Base-by-base conservation (phyloP, 306 rosid species). In the Rosa chinensis region DNA sequence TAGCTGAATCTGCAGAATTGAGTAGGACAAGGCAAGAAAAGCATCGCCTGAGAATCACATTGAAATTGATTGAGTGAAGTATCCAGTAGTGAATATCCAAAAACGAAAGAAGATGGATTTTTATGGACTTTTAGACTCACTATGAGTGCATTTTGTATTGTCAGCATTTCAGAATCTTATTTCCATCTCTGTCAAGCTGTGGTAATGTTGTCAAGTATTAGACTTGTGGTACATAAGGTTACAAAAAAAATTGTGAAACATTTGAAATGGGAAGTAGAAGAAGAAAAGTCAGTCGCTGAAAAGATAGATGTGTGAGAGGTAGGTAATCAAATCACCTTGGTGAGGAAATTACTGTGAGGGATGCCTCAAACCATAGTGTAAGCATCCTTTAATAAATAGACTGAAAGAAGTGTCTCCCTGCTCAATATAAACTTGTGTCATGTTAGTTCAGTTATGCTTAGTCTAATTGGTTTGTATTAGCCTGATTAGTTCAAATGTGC, bases 1-100 rank as follows among this genome's bases (percentile, higher is more conserved):
- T 71, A 71, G 18, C 63, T 72, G 76, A 48, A 32, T 72, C 8
- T 71, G 61, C 75, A 6, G 75, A 14, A 5, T 28, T 48, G 59
- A 48, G 17, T 14, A 47, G 61, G 75, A 18, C 48, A 53, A 11
- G 47, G 77, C 64, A 32, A 72, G 14, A 56, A 17, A 17, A 53
- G 66, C 66, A 73, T 73, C 49, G 12, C 10, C n/a, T 42, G 53
- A 37, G 64, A 52, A 72, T 48, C 47, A 17, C 45, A 35, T 35
- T 72, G 39, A 32, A 18, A 14, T 32, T 48, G 23, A 73, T 68
- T 68, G 28, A 9, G 10, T 20, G 73, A 44, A 70, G 20, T 3
- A 67, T 8, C 11, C 12, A 5, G 55, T 70, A 44, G 10, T 8
- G 8, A 10, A 68, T 42, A 4, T 20, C 7, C 0, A 7, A 7